phyloP scores from a whole-genome alignment of 108 stramenopile species.

The Discostella stelligeroides region DNA sequence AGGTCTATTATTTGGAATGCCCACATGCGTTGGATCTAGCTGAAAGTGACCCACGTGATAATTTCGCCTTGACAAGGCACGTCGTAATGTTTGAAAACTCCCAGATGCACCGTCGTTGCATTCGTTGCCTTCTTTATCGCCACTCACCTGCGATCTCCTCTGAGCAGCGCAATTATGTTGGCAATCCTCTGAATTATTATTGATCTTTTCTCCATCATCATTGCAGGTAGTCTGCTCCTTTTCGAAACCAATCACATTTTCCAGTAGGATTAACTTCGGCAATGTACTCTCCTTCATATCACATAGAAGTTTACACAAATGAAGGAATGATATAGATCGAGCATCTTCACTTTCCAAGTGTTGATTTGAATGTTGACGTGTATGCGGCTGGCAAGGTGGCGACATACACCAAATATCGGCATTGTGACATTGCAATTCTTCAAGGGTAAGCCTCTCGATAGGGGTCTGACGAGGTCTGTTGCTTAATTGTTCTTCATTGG shows the following conservation, averaged over 20 bases:
- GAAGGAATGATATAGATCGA: constrained; percentile 69
- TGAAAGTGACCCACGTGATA: constrained; percentile 77
- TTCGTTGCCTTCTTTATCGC: constrained; percentile 2
- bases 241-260: constrained; percentile 94
- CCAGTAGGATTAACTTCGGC: constrained; percentile 73
- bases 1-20: constrained; percentile 89
- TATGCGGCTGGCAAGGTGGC: constrained; percentile 92
- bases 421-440: constrained; percentile 51
- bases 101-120: constrained; percentile 9
- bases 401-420: constrained; percentile 84
- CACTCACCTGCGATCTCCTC: constrained; percentile 3
- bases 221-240: not conserved
- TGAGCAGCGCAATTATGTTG: not conserved
- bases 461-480: constrained; percentile 38
- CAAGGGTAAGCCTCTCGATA: constrained; percentile 63
- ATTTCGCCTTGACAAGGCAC: constrained; percentile 45
- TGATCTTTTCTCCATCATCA: not conserved
- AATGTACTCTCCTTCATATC: constrained; percentile 47
- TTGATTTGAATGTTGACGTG: constrained; percentile 74
- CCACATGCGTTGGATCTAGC: constrained; percentile 78
- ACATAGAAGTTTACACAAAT: constrained; percentile 58
- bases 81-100: constrained; percentile 60
- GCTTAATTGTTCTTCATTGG: constrained; percentile 12
- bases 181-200: not conserved
- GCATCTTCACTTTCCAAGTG: constrained; percentile 64